Evolutionary conservation across 1,139 yeast genomes (phyloP).

Genomic region (Nakaseomyces delphensis): DNA sequence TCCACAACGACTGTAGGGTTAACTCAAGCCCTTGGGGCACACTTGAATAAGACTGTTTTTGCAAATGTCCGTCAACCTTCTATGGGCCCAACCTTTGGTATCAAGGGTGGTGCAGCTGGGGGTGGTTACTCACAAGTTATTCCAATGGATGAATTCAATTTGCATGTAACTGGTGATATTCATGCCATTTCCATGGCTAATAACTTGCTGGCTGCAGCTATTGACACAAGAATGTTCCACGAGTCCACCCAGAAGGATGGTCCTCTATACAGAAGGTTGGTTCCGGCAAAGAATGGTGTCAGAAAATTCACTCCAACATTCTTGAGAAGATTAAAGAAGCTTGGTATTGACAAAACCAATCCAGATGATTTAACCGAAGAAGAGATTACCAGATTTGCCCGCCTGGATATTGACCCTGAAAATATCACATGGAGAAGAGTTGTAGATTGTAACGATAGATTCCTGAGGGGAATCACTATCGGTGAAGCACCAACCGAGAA

Average conservation of each 20-base stretch:
- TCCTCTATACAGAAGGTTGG: slow-evolving; percentile 60
- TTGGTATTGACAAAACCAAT: slow-evolving; percentile 56
- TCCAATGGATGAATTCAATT: slow-evolving; percentile 82
- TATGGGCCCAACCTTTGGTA: slow-evolving; percentile 85
- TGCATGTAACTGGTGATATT: slow-evolving; percentile 79
- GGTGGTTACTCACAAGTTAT: slow-evolving; percentile 81
- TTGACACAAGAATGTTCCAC: slow-evolving; percentile 78
- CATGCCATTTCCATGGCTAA: slow-evolving; percentile 78
- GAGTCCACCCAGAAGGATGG: slow-evolving; percentile 60
- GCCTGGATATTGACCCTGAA: slow-evolving; percentile 62
- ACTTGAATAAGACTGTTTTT: slow-evolving; percentile 55
- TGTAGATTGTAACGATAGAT: slow-evolving; percentile 73
- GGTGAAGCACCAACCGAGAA: slow-evolving; percentile 76
- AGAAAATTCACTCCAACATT: slow-evolving; percentile 60
- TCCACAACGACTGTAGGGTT: slow-evolving; percentile 74
- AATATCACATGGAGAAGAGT: slow-evolving; percentile 70
- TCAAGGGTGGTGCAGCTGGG: slow-evolving; percentile 86
- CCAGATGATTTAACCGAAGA: slow-evolving; percentile 64
- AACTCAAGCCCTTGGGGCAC: slow-evolving; percentile 75
- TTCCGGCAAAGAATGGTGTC: slow-evolving; percentile 59
- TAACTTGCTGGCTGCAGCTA: slow-evolving; percentile 72
- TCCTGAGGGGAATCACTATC: slow-evolving; percentile 62
- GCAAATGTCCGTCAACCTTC: slow-evolving; percentile 82
- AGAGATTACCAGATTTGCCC: slow-evolving; percentile 54
- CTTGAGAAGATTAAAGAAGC: slow-evolving; percentile 52